Conservation (phyloP, 306 rosid genomes). For the Pueraria montana region DNA sequence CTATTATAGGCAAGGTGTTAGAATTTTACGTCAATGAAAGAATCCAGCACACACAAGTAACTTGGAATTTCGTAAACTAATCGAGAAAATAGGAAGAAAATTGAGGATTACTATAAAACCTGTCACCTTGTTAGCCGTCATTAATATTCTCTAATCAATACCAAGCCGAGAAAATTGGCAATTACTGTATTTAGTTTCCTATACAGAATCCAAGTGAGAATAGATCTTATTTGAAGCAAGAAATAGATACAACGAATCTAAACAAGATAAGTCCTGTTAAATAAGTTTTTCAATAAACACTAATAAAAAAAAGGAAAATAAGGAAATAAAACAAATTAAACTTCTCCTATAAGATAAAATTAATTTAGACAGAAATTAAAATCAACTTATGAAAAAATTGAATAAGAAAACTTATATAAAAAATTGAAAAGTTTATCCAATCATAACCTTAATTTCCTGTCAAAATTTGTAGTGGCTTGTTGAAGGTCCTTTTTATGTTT, state of each 20-base stretch:
- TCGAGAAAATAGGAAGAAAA: neutral
- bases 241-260: neutral
- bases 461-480: neutral
- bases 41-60: neutral
- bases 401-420: too few relatives aligned
- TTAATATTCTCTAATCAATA: too few relatives aligned
- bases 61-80: neutral
- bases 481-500: neutral
- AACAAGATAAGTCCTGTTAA: neutral
- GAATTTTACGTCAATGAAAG: neutral
- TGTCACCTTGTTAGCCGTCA: too few relatives aligned
- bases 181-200: neutral
- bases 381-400: neutral
- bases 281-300: neutral
- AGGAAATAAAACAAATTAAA: neutral
- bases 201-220: neutral
- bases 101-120: neutral
- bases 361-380: neutral
- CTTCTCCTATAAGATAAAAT: neutral
- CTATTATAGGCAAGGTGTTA: too few relatives aligned
- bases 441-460: neutral
- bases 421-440: neutral
- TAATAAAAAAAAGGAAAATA: neutral
- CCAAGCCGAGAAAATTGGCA: neutral
- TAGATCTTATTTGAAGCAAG: neutral